Percentiles rank a stretch among this genome's conserved stretches.
phyloP scores from a whole-genome alignment of 2,329 filamentous ascomycete genomes.

The Claviceps citrina region DNA sequence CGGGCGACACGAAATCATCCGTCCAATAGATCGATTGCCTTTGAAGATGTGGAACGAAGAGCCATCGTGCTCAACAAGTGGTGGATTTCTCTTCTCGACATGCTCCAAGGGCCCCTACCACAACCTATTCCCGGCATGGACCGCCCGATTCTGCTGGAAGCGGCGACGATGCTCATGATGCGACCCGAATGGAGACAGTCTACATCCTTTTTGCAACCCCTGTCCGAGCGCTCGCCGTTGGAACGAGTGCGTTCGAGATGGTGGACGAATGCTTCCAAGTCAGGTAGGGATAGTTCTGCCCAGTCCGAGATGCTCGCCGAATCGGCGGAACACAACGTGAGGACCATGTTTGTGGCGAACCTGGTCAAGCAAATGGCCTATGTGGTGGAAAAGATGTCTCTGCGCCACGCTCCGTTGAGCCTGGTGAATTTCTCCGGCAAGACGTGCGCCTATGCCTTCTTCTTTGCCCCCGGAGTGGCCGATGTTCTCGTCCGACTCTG shows the following conservation, averaged over 20 bases:
- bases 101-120: conserved; percentile 52
- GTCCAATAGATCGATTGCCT: conserved; percentile 47
- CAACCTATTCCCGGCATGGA: conserved; percentile 75
- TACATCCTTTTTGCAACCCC: conserved; percentile 50
- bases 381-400: conserved; percentile 77
- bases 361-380: conserved; percentile 70
- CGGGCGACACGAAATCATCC: conserved; percentile 51
- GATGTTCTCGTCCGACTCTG: conserved; percentile 73
- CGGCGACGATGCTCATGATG: conserved; percentile 68
- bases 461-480: conserved; percentile 75
- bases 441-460: conserved; percentile 83
- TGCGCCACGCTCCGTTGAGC: conserved; percentile 49
- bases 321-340: conserved; percentile 76
- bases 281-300: conserved; percentile 49
- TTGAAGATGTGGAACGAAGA: conserved; percentile 71
- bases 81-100: conserved; percentile 72
- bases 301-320: conserved; percentile 36
- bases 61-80: conserved; percentile 73
- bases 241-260: conserved; percentile 31
- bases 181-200: conserved; percentile 72
- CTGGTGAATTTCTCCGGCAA: conserved; percentile 79
- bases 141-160: conserved; percentile 64
- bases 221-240: conserved; percentile 37
- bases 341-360: conserved; percentile 73
- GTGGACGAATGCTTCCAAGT: conserved; percentile 37